Evolutionary conservation across 2,329 filamentous ascomycete species (phyloP), one percentile per base, ranked within the genome.

Genomic region (Colletotrichum sp.): DNA sequence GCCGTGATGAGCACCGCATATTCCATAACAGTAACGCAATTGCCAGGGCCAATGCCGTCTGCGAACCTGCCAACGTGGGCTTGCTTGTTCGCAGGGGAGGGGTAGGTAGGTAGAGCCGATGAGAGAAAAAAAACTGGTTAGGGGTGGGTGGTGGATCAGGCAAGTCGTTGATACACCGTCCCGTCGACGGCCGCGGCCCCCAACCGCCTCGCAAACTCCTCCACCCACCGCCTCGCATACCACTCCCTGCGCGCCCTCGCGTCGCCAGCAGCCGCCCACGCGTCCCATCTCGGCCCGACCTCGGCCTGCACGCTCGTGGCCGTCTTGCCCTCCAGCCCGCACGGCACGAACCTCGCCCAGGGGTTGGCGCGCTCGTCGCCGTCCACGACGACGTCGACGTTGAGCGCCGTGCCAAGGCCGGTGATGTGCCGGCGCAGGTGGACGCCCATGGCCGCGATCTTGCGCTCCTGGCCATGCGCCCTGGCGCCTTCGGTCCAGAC

Each of bases 401-500:
- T 95, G 82, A 98, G 83, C 4, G 95, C 96, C 38, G 98, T 89
- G 8, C 97, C 97, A 83, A 97, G 94, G 76, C 93, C 95, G 28
- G 93, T 96, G 48, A 98, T 90, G 84, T 97, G 93, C 61, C 96
- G 88, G 16, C 96, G 88, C 77, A 98, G 90, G 85, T 98, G 96
- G n/a, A 99, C 95, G 1, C 97, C 97, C 56, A 98, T 87, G 0
- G 96, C 96, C 1, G 95, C 95, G 79, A 99, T 96, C 87, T 98
- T 99, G 80, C 89, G 88, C 73, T 88, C 85, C 76, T 83, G 79
- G 78, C 79, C 73, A 78, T 75, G 73, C 77, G 75, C 24, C 79
- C 78, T 18, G 79, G 76, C 12, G 79, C 79, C 74, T 77, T 65
- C 83, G 77, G 93, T 88, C 96, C 96, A 98, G 18, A 98, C 95